These are phyloP conservation scores for Suhomyces kunorum DNA, from an alignment of 1,139 yeast species.

Conservation along the genomic window DNA sequence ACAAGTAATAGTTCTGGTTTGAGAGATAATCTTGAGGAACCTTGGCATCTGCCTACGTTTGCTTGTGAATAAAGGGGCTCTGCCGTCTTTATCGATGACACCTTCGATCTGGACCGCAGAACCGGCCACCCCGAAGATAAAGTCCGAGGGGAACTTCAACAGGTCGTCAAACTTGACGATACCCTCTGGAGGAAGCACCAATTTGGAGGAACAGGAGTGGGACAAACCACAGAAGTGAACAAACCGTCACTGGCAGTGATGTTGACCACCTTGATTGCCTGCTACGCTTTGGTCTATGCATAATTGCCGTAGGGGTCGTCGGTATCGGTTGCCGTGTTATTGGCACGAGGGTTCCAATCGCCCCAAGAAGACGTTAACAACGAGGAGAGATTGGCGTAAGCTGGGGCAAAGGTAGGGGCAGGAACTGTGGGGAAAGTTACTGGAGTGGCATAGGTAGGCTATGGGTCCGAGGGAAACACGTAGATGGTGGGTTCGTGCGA, in stretches of 20 bases:
- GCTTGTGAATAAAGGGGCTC: constrained; percentile 34
- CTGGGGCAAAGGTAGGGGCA: constrained; percentile 5
- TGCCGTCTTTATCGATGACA: constrained; percentile 35
- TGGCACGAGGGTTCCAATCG: constrained; percentile 19
- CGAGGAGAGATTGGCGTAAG: constrained; percentile 4
- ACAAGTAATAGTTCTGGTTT: constrained; percentile 34
- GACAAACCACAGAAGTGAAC: constrained; percentile 23
- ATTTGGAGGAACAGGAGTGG: constrained; percentile 24
- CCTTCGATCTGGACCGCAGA: constrained; percentile 39
- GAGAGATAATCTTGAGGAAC: constrained; percentile 27
- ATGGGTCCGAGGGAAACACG: constrained; percentile 1
- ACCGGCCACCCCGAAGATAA: constrained; percentile 28
- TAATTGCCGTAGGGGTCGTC: constrained; percentile 26
- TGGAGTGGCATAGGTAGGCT: constrained; percentile 3
- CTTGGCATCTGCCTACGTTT: constrained; percentile 10
- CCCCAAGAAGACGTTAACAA: constrained; percentile 13
- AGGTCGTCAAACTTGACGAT: constrained; percentile 19
- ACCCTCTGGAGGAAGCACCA: constrained; percentile 25
- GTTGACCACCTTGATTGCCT: constrained; percentile 16
- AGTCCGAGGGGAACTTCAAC: constrained; percentile 23
- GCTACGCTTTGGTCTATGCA: constrained; percentile 26
- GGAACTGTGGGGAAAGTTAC: constrained; percentile 8
- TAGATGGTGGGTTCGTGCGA: not conserved
- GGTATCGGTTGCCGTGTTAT: constrained; percentile 20
- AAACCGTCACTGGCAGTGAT: constrained; percentile 19